A percentile compares a stretch with the other conserved stretches of the same genome.
phyloP scores from a whole-genome alignment of 2,329 filamentous ascomycete species.

The Triangularia setosa region DNA sequence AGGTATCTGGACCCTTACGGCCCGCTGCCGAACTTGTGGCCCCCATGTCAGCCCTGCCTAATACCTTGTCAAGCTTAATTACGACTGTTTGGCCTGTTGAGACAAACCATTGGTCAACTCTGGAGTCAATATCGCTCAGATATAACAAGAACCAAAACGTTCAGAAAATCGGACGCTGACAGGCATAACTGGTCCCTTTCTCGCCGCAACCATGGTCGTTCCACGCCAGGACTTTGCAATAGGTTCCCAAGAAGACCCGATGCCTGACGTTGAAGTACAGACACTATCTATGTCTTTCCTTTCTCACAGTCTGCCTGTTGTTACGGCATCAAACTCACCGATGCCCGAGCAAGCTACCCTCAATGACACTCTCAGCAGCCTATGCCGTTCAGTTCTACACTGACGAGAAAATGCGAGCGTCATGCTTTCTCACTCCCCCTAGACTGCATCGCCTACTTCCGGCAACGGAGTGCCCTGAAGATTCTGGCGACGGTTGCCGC shows the following conservation, averaged over 20 bases:
- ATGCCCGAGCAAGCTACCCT: not conserved
- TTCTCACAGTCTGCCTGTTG: too few relatives aligned
- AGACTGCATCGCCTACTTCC: not conserved
- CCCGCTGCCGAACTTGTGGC: not conserved
- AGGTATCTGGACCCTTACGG: not conserved
- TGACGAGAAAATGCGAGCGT: not conserved
- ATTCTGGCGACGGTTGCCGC: not conserved
- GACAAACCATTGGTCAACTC: not conserved
- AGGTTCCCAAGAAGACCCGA: not conserved
- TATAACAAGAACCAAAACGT: not conserved
- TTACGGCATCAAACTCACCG: too few relatives aligned
- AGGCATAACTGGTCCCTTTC: not conserved
- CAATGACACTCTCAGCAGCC: not conserved
- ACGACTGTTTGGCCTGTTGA: not conserved
- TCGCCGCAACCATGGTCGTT: not conserved
- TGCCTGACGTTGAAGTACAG: too few relatives aligned
- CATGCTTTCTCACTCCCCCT: not conserved
- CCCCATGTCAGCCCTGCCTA: not conserved
- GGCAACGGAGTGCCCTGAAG: not conserved
- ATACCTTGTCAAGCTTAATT: not conserved
- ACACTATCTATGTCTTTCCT: too few relatives aligned
- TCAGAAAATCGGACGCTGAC: not conserved
- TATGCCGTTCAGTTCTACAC: not conserved
- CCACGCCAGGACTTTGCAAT: not conserved
- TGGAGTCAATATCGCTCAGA: not conserved